A percentile compares a stretch with the other conserved stretches of the same genome.
Conservation (phyloP, 176 grass and related monocot genomes). For the Oryza coarctata region DNA sequence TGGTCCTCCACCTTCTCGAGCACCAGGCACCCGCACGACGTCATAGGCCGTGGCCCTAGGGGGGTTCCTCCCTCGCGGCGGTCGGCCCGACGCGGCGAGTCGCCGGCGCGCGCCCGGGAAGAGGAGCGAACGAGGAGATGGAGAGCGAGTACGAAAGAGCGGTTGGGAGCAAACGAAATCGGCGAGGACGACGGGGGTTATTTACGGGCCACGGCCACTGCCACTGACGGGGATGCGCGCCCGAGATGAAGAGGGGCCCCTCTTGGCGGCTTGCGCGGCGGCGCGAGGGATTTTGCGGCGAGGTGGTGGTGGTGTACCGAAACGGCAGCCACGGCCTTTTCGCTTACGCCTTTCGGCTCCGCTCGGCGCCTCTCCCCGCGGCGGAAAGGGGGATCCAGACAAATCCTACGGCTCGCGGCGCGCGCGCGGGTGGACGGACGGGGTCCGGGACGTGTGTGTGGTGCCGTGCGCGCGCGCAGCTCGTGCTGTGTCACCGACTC, state of each 20-base stretch:
- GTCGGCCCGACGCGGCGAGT: conserved; percentile 15
- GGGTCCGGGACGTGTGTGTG: conserved; percentile 14
- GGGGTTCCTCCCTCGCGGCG: conserved; percentile 16
- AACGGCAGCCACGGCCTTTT: conserved; percentile 8
- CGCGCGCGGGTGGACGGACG: neutral
- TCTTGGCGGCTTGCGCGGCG: conserved; percentile 30
- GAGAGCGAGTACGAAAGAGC: conserved; percentile 27
- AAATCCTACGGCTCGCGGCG: neutral
- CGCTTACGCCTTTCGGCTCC: neutral
- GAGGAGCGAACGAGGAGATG: neutral
- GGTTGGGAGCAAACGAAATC: conserved; percentile 54
- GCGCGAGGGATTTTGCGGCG: conserved; percentile 28
- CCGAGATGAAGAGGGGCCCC: neutral
- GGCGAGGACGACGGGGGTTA: conserved; percentile 12
- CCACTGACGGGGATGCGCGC: conserved; percentile 6
- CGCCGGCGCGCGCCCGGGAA: neutral
- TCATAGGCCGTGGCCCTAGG: conserved; percentile 40
- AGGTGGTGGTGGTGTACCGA: neutral
- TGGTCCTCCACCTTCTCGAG: conserved; percentile 55
- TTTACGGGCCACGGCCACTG: conserved; percentile 23
- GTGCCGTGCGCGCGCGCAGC: neutral
- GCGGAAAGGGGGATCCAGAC: neutral
- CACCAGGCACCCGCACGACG: conserved; percentile 75
- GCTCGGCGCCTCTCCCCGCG: neutral
- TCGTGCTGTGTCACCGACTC: neutral